Base-by-base conservation (phyloP, 371 early-diverging fungal genomes). In the Syncephalastrum monosporum region DNA sequence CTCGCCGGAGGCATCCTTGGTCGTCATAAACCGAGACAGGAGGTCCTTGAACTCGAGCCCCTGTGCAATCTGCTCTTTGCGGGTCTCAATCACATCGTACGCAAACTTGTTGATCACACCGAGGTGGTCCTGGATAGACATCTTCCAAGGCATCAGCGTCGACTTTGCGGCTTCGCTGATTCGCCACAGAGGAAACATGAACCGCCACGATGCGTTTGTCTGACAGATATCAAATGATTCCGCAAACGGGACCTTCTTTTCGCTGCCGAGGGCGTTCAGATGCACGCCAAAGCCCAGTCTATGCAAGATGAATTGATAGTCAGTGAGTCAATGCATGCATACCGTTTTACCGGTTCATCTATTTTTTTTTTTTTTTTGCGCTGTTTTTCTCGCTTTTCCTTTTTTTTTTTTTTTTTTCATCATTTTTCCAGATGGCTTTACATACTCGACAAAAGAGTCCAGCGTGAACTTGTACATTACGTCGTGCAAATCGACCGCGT, bases 11-110 rank as follows among this genome's bases (percentile, higher is more conserved):
- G 79, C 79, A 44, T 85, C 77, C 21, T 64, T 62, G 42, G 76
- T 73, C 54, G 71, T 64, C 83, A 87, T 83, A 55, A 89, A 86
- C 12, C 85, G 66, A 15, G 79, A 71, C 54, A 89, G 61, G 14
- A 89, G 57, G 67, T 89, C 89, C 42, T 63, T 68, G 25, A 76
- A 75, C 43, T 67, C 68, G 25, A 73, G 65, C n/a, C 77, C 75
- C 12, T 67, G 61, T 1, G 67, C 70, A 16, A 77, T 23, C 47
- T 83, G 68, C 8, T 44, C 55, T 16, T 75, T 68, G 16, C 82
- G 75, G 15, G 69, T 59, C 42, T 69, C 55, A 46, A 77, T 82
- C 1, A 81, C 77, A 1, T 69, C 54, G 10, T 61, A 57, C 0
- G 82, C 83, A 71, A 82, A 86, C 0, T 53, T 53, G 51, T 86